Percentiles rank a stretch among this genome's conserved stretches.
Evolutionary conservation across 345 rosid genomes (phyloP).

Genomic region (Citrus sinensis): DVS_A1.0 CM039165.1:22616501-22617000

Average conservation of each 20-base stretch:
- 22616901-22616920: conserved; percentile 64
- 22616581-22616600: neutral
- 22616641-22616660: neutral
- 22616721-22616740: no score
- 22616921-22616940: conserved; percentile 69
- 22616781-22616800: no score
- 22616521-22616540: neutral
- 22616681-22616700: no score
- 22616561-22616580: neutral
- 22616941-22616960: conserved; percentile 87
- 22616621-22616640: neutral
- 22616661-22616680: conserved; percentile 16
- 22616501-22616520: neutral
- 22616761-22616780: no score
- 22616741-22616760: no score
- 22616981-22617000: conserved; percentile 74
- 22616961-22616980: conserved; percentile 80
- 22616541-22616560: neutral
- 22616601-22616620: conserved; percentile 22
- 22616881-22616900: conserved; percentile 38
- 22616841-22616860: no score
- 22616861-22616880: no score
- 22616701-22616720: no score
- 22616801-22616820: no score
- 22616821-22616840: no score